Evolutionary conservation across 129 eudicot species (phyloP), one percentile per base, ranked within the genome.

Genomic region (Lonicera japonica): DNA sequence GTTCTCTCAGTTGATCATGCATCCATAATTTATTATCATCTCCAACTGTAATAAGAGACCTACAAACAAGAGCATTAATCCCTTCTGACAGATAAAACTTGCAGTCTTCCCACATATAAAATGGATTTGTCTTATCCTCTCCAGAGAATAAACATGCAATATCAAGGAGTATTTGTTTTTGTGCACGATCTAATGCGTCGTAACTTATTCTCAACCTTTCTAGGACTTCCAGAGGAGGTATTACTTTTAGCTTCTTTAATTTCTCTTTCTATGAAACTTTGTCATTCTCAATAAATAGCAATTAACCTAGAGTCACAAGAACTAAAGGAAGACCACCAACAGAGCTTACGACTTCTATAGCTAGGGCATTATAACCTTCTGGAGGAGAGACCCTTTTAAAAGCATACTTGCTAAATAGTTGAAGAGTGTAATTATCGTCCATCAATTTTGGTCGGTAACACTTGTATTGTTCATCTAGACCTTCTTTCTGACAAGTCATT

Each of bases 1-100:
- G 53, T 21, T 66, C 70, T 55, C 70, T 34, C 2, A 66, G 29
- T 18, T 66, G n/a, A n/a, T n/a, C n/a, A n/a, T n/a, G n/a, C n/a
- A n/a, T n/a, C n/a, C n/a, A n/a, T n/a, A n/a, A n/a, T n/a, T n/a
- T n/a, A n/a, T n/a, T n/a, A n/a, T n/a, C n/a, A n/a, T n/a, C n/a
- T n/a, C n/a, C n/a, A n/a, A n/a, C n/a, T n/a, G n/a, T n/a, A n/a
- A n/a, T n/a, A n/a, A n/a, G n/a, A n/a, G n/a, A n/a, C n/a, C n/a
- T n/a, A n/a, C n/a, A n/a, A n/a, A n/a, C n/a, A n/a, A n/a, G n/a
- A n/a, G n/a, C n/a, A n/a, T n/a, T n/a, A n/a, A n/a, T n/a, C n/a
- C n/a, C n/a, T n/a, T n/a, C n/a, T n/a, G n/a, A n/a, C n/a, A n/a
- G n/a, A n/a, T n/a, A n/a, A n/a, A n/a, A n/a, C n/a, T n/a, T n/a